Conservation (phyloP, 495 filamentous ascomycete species). For the Aspergillus bridgeri region DNA sequence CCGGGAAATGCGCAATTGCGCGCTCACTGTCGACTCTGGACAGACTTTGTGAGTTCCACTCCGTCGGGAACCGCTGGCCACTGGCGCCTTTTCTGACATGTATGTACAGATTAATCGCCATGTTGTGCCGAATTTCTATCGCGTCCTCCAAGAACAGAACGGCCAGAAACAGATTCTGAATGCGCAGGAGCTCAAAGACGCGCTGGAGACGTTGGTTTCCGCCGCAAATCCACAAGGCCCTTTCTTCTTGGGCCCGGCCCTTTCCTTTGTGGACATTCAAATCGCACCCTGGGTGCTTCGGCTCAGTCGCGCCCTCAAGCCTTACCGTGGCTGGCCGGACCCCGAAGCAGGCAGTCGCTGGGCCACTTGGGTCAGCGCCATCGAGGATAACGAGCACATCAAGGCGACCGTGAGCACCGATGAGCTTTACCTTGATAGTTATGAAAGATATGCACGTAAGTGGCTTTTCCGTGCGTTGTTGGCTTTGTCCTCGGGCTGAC, state of each 20-base stretch:
- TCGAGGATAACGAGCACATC: slow-evolving; percentile 71
- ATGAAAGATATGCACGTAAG: slow-evolving; percentile 62
- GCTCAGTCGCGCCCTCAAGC: slow-evolving; percentile 67
- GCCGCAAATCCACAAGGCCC: slow-evolving; percentile 70
- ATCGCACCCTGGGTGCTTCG: slow-evolving; percentile 86
- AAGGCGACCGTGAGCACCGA: slow-evolving; percentile 73
- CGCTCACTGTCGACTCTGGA: slow-evolving; percentile 81
- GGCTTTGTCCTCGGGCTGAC: slow-evolving; percentile 16
- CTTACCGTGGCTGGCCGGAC: slow-evolving; percentile 78
- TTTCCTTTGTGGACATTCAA: slow-evolving; percentile 82
- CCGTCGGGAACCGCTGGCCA: not conserved
- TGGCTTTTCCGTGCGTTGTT: slow-evolving; percentile 10
- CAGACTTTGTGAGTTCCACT: slow-evolving; percentile 66
- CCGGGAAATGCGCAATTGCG: slow-evolving; percentile 60
- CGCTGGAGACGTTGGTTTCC: slow-evolving; percentile 69
- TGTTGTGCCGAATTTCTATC: slow-evolving; percentile 80
- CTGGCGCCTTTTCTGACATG: slow-evolving; percentile 18
- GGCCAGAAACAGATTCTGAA: slow-evolving; percentile 58
- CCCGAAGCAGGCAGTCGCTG: slow-evolving; percentile 67
- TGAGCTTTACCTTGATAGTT: slow-evolving; percentile 70
- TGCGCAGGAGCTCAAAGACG: slow-evolving; percentile 61
- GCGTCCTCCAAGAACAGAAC: slow-evolving; percentile 69
- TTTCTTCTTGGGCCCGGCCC: slow-evolving; percentile 70
- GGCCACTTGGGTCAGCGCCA: slow-evolving; percentile 75
- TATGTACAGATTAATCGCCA: slow-evolving; percentile 68